Conservation (phyloP, 108 stramenopile species). For the Stephanodiscus minutulus region DNA sequence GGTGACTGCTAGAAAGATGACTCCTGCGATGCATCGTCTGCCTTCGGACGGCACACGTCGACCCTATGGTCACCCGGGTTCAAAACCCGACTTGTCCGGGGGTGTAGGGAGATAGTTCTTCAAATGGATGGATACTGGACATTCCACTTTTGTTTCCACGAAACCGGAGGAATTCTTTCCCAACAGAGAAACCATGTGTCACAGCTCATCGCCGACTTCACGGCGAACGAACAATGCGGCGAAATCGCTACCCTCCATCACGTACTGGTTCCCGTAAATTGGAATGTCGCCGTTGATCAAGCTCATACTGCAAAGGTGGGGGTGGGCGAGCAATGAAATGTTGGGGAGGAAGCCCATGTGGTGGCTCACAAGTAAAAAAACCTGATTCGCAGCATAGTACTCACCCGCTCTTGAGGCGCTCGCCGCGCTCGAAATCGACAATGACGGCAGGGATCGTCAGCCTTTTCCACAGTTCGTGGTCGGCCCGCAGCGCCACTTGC, state of each 20-base stretch:
- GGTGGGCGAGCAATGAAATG: neutral
- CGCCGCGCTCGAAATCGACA: neutral
- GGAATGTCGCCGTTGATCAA: neutral
- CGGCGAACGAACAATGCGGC: neutral
- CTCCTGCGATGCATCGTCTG: too few relatives aligned
- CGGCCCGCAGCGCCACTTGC: neutral
- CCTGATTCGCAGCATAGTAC: neutral
- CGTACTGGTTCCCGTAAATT: neutral
- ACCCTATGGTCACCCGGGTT: too few relatives aligned
- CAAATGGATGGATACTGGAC: too few relatives aligned
- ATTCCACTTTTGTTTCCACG: too few relatives aligned
- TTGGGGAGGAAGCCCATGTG: neutral
- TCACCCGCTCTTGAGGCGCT: conserved; percentile 2
- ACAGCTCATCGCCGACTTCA: conserved; percentile 1
- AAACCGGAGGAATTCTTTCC: too few relatives aligned
- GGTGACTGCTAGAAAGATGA: too few relatives aligned
- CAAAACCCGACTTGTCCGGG: too few relatives aligned
- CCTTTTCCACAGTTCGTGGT: neutral
- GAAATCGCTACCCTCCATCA: neutral
- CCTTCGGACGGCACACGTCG: too few relatives aligned
- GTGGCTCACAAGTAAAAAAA: neutral
- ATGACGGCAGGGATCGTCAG: neutral
- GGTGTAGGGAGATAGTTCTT: too few relatives aligned
- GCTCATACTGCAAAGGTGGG: neutral
- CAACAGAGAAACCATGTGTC: neutral